Evolutionary conservation across 495 filamentous ascomycete species (phyloP).

Genomic region (Tuber brumale): DNA sequence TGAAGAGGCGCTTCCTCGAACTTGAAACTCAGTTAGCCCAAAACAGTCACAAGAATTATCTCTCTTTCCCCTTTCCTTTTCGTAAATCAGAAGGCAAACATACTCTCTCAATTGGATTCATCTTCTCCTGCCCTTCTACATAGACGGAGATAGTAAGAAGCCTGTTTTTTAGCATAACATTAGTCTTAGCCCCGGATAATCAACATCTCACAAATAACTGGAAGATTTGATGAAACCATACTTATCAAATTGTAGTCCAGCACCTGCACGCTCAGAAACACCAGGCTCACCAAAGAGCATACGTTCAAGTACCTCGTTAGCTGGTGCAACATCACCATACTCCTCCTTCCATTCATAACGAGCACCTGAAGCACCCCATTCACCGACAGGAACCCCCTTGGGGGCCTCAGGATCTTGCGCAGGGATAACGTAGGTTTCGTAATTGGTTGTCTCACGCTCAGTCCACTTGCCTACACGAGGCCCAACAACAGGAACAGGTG

Average conservation of each 20-base stretch:
- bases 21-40: conserved; percentile 33
- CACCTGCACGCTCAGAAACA: conserved; percentile 42
- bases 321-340: conserved; percentile 75
- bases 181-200: background rate
- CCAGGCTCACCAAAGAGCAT: conserved; percentile 59
- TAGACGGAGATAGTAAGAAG: conserved; percentile 53
- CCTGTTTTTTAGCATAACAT: conserved; percentile 40
- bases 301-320: conserved; percentile 58
- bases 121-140: conserved; percentile 53
- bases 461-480: conserved; percentile 50
- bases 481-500: conserved; percentile 25
- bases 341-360: conserved; percentile 84
- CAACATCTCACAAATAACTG: conserved; percentile 1
- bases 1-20: conserved; percentile 79
- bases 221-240: conserved; percentile 29
- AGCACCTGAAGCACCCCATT: conserved; percentile 54
- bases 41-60: background rate
- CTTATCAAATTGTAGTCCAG: conserved; percentile 49
- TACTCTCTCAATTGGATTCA: conserved; percentile 52
- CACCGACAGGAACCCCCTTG: conserved; percentile 28
- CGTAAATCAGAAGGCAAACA: conserved; percentile 15
- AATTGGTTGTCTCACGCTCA: conserved; percentile 50
- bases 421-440: conserved; percentile 48
- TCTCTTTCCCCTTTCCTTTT: background rate
- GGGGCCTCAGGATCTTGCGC: conserved; percentile 39